phyloP scores from a whole-genome alignment of 768 basidiomycete genomes.

The Tephrocybe rancida region DNA sequence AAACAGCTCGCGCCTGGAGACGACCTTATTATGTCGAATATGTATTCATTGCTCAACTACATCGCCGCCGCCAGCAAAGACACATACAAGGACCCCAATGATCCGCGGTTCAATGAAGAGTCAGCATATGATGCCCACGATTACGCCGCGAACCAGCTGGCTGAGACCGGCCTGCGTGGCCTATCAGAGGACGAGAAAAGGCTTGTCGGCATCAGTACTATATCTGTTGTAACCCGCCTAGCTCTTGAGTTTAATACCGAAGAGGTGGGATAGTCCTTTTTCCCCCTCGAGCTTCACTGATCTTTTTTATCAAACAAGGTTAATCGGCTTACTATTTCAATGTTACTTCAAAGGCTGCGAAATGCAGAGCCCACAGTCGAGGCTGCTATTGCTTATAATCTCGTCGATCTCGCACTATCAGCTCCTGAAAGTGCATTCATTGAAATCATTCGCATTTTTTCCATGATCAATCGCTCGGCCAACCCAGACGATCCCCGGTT shows the following conservation, averaged over 20 bases:
- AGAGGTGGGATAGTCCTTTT: constrained; percentile 51
- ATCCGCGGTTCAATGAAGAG: constrained; percentile 42
- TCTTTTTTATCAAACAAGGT: constrained; percentile 45
- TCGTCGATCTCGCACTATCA: constrained; percentile 85
- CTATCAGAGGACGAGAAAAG: constrained; percentile 84
- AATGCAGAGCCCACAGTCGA: constrained; percentile 87
- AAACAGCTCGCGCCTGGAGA: constrained; percentile 79
- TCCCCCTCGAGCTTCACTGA: neutral
- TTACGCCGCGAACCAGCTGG: constrained; percentile 52
- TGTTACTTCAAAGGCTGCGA: constrained; percentile 87
- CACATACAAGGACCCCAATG: constrained; percentile 53
- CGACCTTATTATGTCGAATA: constrained; percentile 89
- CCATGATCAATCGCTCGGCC: constrained; percentile 81
- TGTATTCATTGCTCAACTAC: constrained; percentile 95
- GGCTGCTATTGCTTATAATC: constrained; percentile 88
- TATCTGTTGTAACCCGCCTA: constrained; percentile 86
- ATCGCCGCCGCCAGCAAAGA: constrained; percentile 86
- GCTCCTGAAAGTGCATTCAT: constrained; percentile 77
- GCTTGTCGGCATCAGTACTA: constrained; percentile 86
- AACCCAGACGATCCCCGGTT: constrained; percentile 87
- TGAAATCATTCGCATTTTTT: constrained; percentile 86
- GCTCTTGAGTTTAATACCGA: constrained; percentile 86
- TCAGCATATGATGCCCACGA: constrained; percentile 47
- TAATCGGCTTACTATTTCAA: constrained; percentile 85
- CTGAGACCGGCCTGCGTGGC: constrained; percentile 65